Conservation (phyloP, 768 basidiomycete species). For the Mycena chlorophos region DNA sequence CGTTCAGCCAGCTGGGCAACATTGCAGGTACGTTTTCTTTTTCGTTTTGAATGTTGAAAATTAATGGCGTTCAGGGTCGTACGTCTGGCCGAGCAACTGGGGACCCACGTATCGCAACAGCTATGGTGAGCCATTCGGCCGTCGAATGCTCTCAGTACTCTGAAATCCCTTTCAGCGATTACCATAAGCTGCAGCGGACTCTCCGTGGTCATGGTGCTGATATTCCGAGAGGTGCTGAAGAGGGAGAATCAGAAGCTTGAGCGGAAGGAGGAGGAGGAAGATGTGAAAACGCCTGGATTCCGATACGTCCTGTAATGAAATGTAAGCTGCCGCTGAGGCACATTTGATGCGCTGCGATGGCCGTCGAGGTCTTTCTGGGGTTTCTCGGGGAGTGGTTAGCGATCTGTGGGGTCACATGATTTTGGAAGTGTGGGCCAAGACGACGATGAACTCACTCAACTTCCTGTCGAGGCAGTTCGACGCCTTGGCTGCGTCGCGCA, state of each 20-base stretch:
- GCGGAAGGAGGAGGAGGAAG: constrained; percentile 39
- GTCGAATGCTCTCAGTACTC: constrained; percentile 60
- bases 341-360: no score
- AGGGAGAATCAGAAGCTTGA: constrained; percentile 40
- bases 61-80: constrained; percentile 48
- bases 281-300: constrained; percentile 44
- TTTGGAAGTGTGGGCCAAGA: constrained; percentile 1
- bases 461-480: constrained; percentile 85
- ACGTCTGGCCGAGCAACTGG: constrained; percentile 67
- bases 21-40: constrained; percentile 46
- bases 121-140: constrained; percentile 43
- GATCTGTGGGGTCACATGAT: not conserved
- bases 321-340: no score
- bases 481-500: constrained; percentile 60
- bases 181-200: no score
- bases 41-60: not conserved
- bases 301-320: constrained; percentile 55
- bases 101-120: constrained; percentile 68
- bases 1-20: constrained; percentile 82
- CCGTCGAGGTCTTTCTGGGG: no score
- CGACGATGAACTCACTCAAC: constrained; percentile 74
- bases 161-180: constrained; percentile 44
- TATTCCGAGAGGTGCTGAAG: constrained; percentile 45
- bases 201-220: no score
- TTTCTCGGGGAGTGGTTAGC: no score